Evolutionary conservation across 495 filamentous ascomycete genomes (phyloP), one percentile per base, ranked within the genome.

Genomic region (Lasiosphaeriaceae sp.): DNA sequence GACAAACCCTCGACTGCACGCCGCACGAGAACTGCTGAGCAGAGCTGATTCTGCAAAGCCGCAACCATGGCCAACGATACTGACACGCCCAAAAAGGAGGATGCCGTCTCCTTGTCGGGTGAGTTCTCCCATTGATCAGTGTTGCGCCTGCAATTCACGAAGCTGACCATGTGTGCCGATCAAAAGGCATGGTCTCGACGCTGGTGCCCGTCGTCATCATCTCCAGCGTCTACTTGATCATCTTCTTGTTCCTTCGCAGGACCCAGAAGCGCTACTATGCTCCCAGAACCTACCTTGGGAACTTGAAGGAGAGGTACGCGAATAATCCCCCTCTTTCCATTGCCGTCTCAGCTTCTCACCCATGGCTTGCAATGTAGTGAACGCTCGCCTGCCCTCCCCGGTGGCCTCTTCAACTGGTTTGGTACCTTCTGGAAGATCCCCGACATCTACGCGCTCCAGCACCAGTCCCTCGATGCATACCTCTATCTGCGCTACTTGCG

Each of bases 391-490:
- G 66, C 74, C 17, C 76, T 90, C 0, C 84, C 90, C 37, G 84
- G 75, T 55, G 90, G 90, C 54, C 63, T 86, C 8, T 81, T 88
- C 64, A 85, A 86, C 65, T 96, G 92, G 90, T 67, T 96, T 61
- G 74, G 72, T 4, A 71, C 82, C 26, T 94, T 93, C 77, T 87
- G 83, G 80, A 82, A 83, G 71, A 82, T 94, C 50, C 86, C 89
- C 34, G 90, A 96, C 69, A 84, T 83, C 56, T 90, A 90, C 67
- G 87, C 93, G 45, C 81, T 96, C 56, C 88, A 92, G 65, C 90
- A 95, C 69, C 88, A 94, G 72, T 90, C 90, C 2, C 80, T 98
- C 72, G 91, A 96, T 71, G 86, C 89, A 35, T 96, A 92, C 67
- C 82, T 96, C 49, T 87, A 90, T 72, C 79, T 96, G 35, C 89